phyloP scores from a whole-genome alignment of 331 rosid genomes.

The Quercus tomentella region DNA sequence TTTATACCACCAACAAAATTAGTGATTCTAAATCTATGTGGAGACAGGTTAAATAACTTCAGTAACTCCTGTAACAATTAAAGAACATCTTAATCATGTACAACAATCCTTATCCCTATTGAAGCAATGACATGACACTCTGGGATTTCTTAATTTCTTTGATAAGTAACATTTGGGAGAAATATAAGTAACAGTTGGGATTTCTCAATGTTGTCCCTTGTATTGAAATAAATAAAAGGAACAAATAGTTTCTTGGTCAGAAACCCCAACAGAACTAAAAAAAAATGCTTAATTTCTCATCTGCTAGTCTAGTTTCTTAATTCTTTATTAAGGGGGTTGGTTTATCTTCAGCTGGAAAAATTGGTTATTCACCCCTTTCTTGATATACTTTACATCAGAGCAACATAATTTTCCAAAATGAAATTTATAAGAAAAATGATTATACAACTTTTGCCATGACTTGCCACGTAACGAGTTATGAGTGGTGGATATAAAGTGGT shows the following conservation, averaged over 20 bases:
- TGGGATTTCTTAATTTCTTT: neutral
- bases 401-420: neutral
- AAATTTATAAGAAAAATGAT: neutral
- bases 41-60: constrained; percentile 1
- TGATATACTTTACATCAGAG: neutral
- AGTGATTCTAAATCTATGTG: neutral
- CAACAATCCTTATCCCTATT: neutral
- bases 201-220: neutral
- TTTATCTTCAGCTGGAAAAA: neutral
- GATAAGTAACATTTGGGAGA: neutral
- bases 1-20: constrained; percentile 12
- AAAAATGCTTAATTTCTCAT: neutral
- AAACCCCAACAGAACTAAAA: neutral
- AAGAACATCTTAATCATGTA: neutral
- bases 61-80: constrained; percentile 1
- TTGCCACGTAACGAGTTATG: no score
- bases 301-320: neutral
- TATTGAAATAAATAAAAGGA: neutral
- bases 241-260: neutral
- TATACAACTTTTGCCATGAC: no score
- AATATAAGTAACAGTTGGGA: neutral
- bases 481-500: no score
- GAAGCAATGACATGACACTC: neutral
- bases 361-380: neutral
- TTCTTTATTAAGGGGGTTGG: neutral